A percentile compares a stretch with the other conserved stretches of the same genome.
phyloP scores from a whole-genome alignment of 768 basidiomycete genomes.

The Russula sp. region DNA sequence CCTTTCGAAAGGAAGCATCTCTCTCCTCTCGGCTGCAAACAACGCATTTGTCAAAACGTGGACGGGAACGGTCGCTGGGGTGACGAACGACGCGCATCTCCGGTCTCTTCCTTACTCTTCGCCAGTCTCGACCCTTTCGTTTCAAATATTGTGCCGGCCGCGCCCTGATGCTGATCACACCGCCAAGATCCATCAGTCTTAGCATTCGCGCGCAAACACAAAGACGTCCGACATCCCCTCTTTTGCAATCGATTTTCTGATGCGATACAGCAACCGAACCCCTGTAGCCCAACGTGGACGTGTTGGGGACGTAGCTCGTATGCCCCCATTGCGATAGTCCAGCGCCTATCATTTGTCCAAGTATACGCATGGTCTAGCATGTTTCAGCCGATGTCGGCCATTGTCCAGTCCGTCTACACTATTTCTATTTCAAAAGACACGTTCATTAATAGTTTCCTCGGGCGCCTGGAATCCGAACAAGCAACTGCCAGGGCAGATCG shows the following conservation, averaged over 20 bases:
- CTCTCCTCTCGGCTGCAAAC: not conserved
- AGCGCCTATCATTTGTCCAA: conserved; percentile 15
- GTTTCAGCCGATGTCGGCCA: not conserved
- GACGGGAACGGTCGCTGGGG: conserved; percentile 13
- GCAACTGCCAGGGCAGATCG: conserved; percentile 10
- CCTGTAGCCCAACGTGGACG: conserved; percentile 5
- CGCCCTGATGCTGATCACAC: conserved; percentile 1
- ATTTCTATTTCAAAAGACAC: no score
- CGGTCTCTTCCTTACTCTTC: not conserved
- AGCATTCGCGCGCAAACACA: not conserved
- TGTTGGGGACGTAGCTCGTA: not conserved
- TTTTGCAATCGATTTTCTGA: not conserved
- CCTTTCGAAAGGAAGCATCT: conserved; percentile 7
- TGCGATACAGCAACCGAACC: not conserved
- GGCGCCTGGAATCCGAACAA: conserved; percentile 5
- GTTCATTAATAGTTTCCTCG: not conserved
- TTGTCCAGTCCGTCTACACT: no score
- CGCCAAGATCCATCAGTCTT: conserved; percentile 1
- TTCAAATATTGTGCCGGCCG: conserved; percentile 19
- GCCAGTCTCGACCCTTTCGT: conserved; percentile 16
- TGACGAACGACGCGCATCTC: not conserved
- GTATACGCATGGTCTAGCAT: conserved; percentile 6
- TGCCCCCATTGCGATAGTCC: conserved; percentile 6
- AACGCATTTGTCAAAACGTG: conserved; percentile 7
- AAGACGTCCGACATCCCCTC: not conserved